Base-by-base conservation (phyloP, 768 basidiomycete genomes). In the Lactarius sanguifluus region DNA sequence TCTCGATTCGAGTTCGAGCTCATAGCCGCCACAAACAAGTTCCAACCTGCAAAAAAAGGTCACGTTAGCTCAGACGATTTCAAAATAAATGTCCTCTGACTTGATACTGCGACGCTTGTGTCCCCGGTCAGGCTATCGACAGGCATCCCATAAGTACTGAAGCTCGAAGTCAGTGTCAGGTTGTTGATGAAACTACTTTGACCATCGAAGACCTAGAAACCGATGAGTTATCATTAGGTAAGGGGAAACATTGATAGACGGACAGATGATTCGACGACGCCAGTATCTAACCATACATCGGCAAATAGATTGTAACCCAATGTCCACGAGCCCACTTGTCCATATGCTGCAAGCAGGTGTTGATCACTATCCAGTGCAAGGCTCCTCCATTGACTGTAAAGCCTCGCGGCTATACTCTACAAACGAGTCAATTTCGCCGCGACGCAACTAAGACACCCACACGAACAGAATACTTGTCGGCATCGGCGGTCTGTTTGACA, bases 171-270 rank as follows among this genome's bases (percentile, higher is more conserved):
- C 5, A 8, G 28, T 57, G 16, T 13, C 30, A 34, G 2, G 74
- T 74, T 79, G 72, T 86, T 85, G 57, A 87, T 65, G 36, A 83
- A 72, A 58, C 80, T 82, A 62, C 88, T 85, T 4, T 78, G 69
- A 20, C 85, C 87, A 2, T 79, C 79, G 75, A 81, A 87, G 61
- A 89, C 50, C 50, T 50, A n/a, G 23, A 25, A 5, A 25, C 4
- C 10, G 5, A 13, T 25, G 36, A 36, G 36, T 36, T 2, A 36
- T 36, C 10, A 10, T 2, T 34, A 30, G 1, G 32, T 9, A 36
- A 36, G 36, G 36, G 36, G 3, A 36, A 1, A 10, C 0, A 12
- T 12, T 12, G 36, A 36, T 36, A 12, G 36, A 36, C 36, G 10
- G 47, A 50, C 47, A 5, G 47, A 23, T 25, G 47, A 25, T 52